Evolutionary conservation across 2,329 filamentous ascomycete species (phyloP).

Genomic region (Aspergillus fumigatiaffinis): DNA sequence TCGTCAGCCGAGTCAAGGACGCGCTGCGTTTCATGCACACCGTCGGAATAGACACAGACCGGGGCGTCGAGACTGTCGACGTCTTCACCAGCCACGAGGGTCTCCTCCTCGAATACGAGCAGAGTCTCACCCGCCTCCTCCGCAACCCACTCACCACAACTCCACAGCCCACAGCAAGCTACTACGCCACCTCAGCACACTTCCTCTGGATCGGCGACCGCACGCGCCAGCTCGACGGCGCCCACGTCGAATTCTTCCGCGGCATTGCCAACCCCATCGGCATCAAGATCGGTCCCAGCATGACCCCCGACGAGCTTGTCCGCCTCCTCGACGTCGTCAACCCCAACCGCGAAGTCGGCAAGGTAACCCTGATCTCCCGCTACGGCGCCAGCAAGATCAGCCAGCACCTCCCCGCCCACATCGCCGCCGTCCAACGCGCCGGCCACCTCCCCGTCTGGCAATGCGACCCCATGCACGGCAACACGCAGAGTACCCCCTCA

Average conservation of each 20-base stretch:
- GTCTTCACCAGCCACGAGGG: conserved; percentile 95
- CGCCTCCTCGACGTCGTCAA: conserved; percentile 80
- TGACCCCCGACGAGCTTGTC: conserved; percentile 70
- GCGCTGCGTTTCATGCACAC: conserved; percentile 92
- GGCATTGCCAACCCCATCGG: conserved; percentile 95
- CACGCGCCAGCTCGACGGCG: conserved; percentile 87
- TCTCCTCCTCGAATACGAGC: conserved; percentile 89
- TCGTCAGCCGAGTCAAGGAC: conserved; percentile 82
- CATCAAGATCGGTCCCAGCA: conserved; percentile 90
- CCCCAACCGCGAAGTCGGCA: conserved; percentile 75
- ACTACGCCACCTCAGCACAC: conserved; percentile 92
- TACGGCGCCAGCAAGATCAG: conserved; percentile 80
- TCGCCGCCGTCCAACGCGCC: conserved; percentile 79
- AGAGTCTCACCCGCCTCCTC: conserved; percentile 74
- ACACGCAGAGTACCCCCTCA: conserved; percentile 61
- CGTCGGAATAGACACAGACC: conserved; percentile 80
- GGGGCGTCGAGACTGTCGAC: conserved; percentile 85
- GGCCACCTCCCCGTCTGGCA: conserved; percentile 85
- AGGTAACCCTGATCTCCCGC: conserved; percentile 92
- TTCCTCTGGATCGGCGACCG: conserved; percentile 99
- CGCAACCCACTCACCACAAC: conserved; percentile 52
- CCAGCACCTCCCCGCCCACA: conserved; percentile 74
- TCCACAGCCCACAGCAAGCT: conserved; percentile 46
- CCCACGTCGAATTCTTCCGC: conserved; percentile 95
- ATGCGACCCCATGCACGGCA: conserved; percentile 98